Conservation (phyloP, 177 flowering plant species). For the Telopea speciosissima region DNA sequence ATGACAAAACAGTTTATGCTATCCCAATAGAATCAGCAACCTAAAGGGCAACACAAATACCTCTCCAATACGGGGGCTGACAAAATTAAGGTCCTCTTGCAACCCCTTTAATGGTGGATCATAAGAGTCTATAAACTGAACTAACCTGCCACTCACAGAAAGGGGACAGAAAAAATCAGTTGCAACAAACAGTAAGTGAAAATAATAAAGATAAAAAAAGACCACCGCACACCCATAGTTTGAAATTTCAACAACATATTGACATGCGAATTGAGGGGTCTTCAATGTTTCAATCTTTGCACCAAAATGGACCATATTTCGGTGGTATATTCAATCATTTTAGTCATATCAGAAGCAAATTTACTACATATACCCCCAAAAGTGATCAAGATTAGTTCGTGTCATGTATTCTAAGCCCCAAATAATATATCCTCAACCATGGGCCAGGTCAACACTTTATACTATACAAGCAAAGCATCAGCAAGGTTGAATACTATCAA, state of each 20-base stretch:
- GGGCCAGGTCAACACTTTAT: not conserved
- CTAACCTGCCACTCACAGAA: conserved; percentile 51
- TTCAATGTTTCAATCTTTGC: no score
- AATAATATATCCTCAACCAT: not conserved
- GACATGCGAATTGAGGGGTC: no score
- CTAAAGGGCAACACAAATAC: conserved; percentile 29
- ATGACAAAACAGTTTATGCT: not conserved
- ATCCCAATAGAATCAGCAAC: not conserved
- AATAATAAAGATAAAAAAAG: no score
- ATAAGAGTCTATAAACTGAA: conserved; percentile 90
- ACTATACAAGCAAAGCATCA: no score
- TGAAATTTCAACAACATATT: no score
- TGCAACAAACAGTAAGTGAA: no score
- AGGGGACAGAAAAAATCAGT: not conserved
- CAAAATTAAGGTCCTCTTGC: conserved; percentile 96
- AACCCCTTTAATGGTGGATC: conserved; percentile 96
- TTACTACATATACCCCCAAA: no score
- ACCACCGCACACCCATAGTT: no score
- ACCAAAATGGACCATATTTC: no score
- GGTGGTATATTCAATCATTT: no score
- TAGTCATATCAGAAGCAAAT: no score
- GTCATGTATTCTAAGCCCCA: not conserved
- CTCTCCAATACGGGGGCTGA: conserved; percentile 99
- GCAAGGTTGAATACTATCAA: no score
- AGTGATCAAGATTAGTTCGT: not conserved